A percentile compares a stretch with the other conserved stretches of the same genome.
These are phyloP conservation scores for Cutaneotrichosporon dermatis DNA, from an alignment of 1,284 basidiomycete genomes.

Conservation along the genomic window DNA sequence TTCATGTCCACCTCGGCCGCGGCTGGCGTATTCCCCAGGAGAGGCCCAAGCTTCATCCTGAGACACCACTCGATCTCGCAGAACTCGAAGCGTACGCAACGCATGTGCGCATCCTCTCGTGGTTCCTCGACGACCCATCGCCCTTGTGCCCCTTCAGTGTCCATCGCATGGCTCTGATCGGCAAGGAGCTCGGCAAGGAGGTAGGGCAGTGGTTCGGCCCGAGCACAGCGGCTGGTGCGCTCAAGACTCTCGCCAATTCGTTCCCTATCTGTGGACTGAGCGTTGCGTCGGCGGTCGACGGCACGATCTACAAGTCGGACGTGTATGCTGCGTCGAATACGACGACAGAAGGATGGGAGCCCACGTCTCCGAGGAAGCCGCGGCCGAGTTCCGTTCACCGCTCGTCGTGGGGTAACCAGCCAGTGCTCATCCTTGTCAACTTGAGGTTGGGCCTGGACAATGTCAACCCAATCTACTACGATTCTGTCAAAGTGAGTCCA, in stretches of 20 bases:
- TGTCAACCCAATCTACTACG: conserved; percentile 92
- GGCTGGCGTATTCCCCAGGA: conserved; percentile 66
- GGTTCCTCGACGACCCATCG: conserved; percentile 90
- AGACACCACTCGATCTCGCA: conserved; percentile 19
- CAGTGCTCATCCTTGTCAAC: conserved; percentile 82
- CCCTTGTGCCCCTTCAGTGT: conserved; percentile 89
- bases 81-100: conserved; percentile 47
- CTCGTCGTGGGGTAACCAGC: conserved; percentile 67
- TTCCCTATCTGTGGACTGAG: conserved; percentile 78
- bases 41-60: conserved; percentile 20
- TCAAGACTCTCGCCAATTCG: conserved; percentile 76
- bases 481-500: conserved; percentile 71
- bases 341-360: conserved; percentile 35
- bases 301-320: conserved; percentile 77
- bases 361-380: not conserved
- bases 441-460: conserved; percentile 84
- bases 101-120: conserved; percentile 83
- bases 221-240: conserved; percentile 90
- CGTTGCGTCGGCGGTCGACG: conserved; percentile 77
- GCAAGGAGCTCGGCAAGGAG: conserved; percentile 90
- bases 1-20: conserved; percentile 77
- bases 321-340: conserved; percentile 73
- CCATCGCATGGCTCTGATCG: conserved; percentile 90
- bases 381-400: conserved; percentile 15
- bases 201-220: conserved; percentile 98